phyloP scores from a whole-genome alignment of 768 basidiomycete genomes.

The Lactarius vividus region DNA sequence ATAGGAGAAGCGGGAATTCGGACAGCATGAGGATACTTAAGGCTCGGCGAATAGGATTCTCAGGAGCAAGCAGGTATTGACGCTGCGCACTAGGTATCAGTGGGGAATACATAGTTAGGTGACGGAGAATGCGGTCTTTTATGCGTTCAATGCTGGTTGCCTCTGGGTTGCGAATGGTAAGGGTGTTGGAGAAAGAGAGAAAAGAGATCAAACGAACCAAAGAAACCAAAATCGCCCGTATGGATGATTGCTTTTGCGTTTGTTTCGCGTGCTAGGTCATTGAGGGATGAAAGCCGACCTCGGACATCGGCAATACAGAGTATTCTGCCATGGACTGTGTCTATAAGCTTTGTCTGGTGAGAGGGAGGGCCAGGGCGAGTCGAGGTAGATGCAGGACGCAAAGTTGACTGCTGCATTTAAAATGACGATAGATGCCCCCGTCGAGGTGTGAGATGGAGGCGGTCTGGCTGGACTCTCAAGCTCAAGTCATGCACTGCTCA shows the following conservation, averaged over 20 bases:
- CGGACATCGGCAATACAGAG: slow-evolving; percentile 95
- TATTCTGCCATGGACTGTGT: slow-evolving; percentile 76
- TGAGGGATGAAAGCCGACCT: slow-evolving; percentile 83
- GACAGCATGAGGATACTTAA: slow-evolving; percentile 79
- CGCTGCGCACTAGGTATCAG: slow-evolving; percentile 84
- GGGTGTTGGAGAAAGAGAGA: slow-evolving; percentile 11
- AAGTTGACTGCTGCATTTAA: slow-evolving; percentile 47
- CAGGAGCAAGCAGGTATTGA: slow-evolving; percentile 68
- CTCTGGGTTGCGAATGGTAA: slow-evolving; percentile 46
- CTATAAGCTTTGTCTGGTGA: slow-evolving; percentile 76
- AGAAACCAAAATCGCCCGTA: slow-evolving; percentile 99
- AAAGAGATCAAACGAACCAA: slow-evolving; percentile 48
- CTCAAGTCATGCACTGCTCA: too few relatives aligned
- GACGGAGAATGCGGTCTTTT: slow-evolving; percentile 92
- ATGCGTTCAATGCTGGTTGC: slow-evolving; percentile 80
- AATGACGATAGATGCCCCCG: background rate
- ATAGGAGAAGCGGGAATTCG: slow-evolving; percentile 89
- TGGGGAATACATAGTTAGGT: slow-evolving; percentile 95
- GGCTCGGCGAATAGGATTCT: slow-evolving; percentile 72
- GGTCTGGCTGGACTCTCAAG: too few relatives aligned
- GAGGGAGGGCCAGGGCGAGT: slow-evolving; percentile 57
- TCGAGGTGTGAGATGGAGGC: too few relatives aligned
- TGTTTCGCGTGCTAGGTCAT: slow-evolving; percentile 84
- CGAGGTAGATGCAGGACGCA: slow-evolving; percentile 59
- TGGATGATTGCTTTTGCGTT: slow-evolving; percentile 93